A percentile compares a stretch with the other conserved stretches of the same genome.
Conservation (phyloP, 2,329 filamentous ascomycete genomes). For the Stemphylium vesicarium region DNA sequence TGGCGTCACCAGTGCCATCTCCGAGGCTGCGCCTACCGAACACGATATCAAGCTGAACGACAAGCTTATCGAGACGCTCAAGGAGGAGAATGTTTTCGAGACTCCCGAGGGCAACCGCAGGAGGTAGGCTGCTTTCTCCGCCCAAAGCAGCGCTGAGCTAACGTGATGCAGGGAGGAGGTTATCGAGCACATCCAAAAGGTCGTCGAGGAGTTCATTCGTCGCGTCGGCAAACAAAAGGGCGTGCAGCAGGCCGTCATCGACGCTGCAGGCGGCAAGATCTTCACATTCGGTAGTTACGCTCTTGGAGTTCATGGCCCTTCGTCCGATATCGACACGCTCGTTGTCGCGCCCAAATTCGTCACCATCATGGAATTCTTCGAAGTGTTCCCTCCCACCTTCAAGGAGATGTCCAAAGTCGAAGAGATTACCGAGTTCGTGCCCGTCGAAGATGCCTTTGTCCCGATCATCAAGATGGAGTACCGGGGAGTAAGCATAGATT, state of each 20-base stretch:
- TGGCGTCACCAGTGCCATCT: slow-evolving; percentile 87
- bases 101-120: slow-evolving; percentile 80
- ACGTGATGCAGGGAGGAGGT: slow-evolving; percentile 67
- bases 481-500: slow-evolving; percentile 88
- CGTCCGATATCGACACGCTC: slow-evolving; percentile 97
- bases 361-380: slow-evolving; percentile 87
- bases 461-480: slow-evolving; percentile 98
- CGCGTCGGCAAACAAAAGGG: slow-evolving; percentile 76
- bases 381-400: slow-evolving; percentile 81
- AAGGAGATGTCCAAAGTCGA: slow-evolving; percentile 75
- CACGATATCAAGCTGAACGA: slow-evolving; percentile 79
- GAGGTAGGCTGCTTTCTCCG: slow-evolving; percentile 60
- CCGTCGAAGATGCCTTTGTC: slow-evolving; percentile 89
- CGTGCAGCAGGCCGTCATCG: slow-evolving; percentile 76
- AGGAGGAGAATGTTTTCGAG: slow-evolving; percentile 91
- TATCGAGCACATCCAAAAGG: slow-evolving; percentile 75
- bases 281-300: slow-evolving; percentile 97
- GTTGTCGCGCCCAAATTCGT: slow-evolving; percentile 92
- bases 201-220: slow-evolving; percentile 86
- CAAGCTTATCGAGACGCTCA: slow-evolving; percentile 81
- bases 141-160: slow-evolving; percentile 9
- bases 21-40: slow-evolving; percentile 74
- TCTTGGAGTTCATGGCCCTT: slow-evolving; percentile 88
- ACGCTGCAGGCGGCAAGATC: slow-evolving; percentile 86
- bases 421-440: slow-evolving; percentile 83